phyloP scores from a whole-genome alignment of 2,329 filamentous ascomycete genomes.

The Colletotrichum sp. region DNA sequence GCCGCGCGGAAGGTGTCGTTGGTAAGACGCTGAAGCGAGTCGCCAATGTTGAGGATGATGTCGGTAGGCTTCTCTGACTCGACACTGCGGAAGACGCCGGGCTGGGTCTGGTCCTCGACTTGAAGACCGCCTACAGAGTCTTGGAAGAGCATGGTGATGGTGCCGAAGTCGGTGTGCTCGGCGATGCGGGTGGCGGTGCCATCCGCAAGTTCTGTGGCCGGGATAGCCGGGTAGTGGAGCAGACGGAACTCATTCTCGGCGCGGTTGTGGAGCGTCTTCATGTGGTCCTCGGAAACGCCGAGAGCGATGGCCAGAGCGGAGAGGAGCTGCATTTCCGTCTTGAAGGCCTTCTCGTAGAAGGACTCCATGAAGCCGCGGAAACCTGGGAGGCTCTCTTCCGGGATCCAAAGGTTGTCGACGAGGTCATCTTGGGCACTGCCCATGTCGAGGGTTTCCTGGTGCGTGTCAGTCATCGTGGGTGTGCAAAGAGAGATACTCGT shows the following conservation, averaged over 20 bases:
- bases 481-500: no score
- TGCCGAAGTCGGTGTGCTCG: conserved; percentile 38
- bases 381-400: conserved; percentile 39
- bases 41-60: conserved; percentile 44
- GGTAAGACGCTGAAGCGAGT: conserved; percentile 42
- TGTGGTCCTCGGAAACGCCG: conserved; percentile 28
- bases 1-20: conserved; percentile 38
- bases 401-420: conserved; percentile 42
- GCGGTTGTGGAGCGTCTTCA: conserved; percentile 4
- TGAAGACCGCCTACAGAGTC: conserved; percentile 32
- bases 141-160: conserved; percentile 35
- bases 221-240: conserved; percentile 26
- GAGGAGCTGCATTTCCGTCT: conserved; percentile 31
- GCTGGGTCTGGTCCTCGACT: conserved; percentile 29
- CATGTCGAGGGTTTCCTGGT: neutral
- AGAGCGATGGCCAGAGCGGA: conserved; percentile 36
- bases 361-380: conserved; percentile 34
- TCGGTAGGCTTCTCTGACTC: conserved; percentile 27
- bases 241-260: conserved; percentile 22
- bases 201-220: conserved; percentile 42
- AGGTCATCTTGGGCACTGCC: neutral
- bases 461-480: neutral
- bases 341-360: conserved; percentile 36
- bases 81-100: conserved; percentile 28
- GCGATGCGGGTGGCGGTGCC: conserved; percentile 26